Base-by-base conservation (phyloP, 345 rosid genomes). In the Hypericum androsaemum region DNA sequence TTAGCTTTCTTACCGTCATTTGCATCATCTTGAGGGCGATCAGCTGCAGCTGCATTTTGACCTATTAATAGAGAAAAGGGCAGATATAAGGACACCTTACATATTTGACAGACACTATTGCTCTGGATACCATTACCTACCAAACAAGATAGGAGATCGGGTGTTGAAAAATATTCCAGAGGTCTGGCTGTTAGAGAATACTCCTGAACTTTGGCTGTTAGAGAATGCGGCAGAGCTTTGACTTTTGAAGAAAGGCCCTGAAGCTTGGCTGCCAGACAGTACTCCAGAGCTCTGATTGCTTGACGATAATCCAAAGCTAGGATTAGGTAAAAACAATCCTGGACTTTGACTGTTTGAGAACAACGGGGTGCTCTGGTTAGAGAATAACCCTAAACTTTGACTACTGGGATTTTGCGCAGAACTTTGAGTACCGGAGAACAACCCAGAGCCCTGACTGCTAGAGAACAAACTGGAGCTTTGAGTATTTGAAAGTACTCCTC, bases 1-100 rank as follows among this genome's bases (percentile, higher is more conserved):
- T 47, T 8, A 7, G 16, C 41, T 36, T 6, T 54, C 80, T 68
- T 61, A 78, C 84, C 87, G 54, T 64, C 88, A 61, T 73, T 81
- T 5, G 13, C 77, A 12, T 59, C 81, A 57, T 71, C 76, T 50
- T 78, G 46, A 65, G 64, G 61, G 64, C 60, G 73, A 43, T 50
- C 54, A 51, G 57, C 70, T 58, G 64, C 22, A 45, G 46, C 60
- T 9, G 74, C 44, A 54, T 55, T 71, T 57, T 65, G 83, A 54
- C 48, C 68, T 48, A 79, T 85, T 78, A 22, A 22, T 22, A 22
- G 32, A 22, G 32, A 22, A 22, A 4, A 22, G 32, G 4, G 32
- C 32, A 46, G 7, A 14, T 8, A 0, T 14, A n/a, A 0, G 16
- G 3, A 12, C 11, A 12, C 12, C 15, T n/a, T 22, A n/a, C 32